These are phyloP conservation scores for Coemansia sp. DNA, from an alignment of 192 early-diverging fungal genomes.

Conservation along the genomic window DNA sequence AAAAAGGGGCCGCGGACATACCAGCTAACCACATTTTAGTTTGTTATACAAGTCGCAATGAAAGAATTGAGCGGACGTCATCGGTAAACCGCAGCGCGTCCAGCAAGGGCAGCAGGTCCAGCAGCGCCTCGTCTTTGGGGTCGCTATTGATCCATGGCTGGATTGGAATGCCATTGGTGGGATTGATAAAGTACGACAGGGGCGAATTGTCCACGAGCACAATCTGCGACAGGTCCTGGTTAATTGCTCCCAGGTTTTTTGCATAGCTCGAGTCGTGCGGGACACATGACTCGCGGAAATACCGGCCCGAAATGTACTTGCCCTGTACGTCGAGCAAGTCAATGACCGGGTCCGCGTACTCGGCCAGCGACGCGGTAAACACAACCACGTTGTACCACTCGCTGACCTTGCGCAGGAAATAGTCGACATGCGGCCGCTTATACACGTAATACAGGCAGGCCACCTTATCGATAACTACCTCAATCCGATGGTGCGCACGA, in stretches of 20 bases:
- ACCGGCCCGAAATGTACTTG: slow-evolving; percentile 58
- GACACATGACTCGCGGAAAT: slow-evolving; percentile 66
- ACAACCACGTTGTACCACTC: slow-evolving; percentile 67
- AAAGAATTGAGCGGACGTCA: slow-evolving; percentile 62
- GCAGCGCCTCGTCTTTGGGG: slow-evolving; percentile 61
- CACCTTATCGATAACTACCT: slow-evolving; percentile 62
- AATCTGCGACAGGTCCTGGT: slow-evolving; percentile 62
- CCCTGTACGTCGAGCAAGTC: slow-evolving; percentile 60
- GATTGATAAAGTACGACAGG: slow-evolving; percentile 71
- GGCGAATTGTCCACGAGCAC: slow-evolving; percentile 72
- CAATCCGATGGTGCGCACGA: slow-evolving; percentile 61
- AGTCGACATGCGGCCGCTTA: slow-evolving; percentile 60
- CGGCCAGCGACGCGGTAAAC: slow-evolving; percentile 69
- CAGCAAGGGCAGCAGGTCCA: slow-evolving; percentile 60
- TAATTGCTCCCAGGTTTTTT: slow-evolving; percentile 64
- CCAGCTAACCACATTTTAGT: slow-evolving; percentile 54
- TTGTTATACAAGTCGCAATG: slow-evolving; percentile 40
- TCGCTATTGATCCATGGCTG: slow-evolving; percentile 69
- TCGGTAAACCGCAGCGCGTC: slow-evolving; percentile 59
- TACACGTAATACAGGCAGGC: slow-evolving; percentile 62
- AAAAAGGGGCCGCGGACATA: slow-evolving; percentile 67
- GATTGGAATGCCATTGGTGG: slow-evolving; percentile 69
- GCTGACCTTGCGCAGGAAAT: slow-evolving; percentile 61
- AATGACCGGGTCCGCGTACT: slow-evolving; percentile 65
- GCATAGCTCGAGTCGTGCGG: slow-evolving; percentile 63